Base-by-base conservation (phyloP, 2,329 filamentous ascomycete genomes). In the Verruconis gallopava region DNA sequence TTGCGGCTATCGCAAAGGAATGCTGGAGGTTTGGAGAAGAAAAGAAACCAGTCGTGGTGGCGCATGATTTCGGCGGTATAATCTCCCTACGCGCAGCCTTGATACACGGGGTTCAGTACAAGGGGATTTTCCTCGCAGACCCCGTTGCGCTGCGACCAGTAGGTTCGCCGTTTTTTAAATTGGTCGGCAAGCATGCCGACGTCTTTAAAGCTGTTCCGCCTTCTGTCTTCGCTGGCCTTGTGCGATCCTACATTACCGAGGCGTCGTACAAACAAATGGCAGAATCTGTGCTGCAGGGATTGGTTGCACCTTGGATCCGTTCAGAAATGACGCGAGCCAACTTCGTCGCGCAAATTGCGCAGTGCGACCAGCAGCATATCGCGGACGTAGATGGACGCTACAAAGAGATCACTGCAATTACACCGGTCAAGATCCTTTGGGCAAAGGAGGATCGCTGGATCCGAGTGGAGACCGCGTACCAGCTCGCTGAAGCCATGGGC, bases 41-140 rank as follows among this genome's bases (percentile, higher is more conserved):
- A 6, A 19, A 36, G 6, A 36, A 36, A 17, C 33, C 33, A 14
- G 18, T 36, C 18, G 18, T 36, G 9, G 18, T 36, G 6, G 33
- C 33, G 13, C 33, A 36, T 15, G 33, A 36, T 15, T 36, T 36
- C 33, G 33, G 33, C 33, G 33, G 33, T 17, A 36, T 36, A 6
- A 36, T 36, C 33, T n/a, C 33, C 17, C 33, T 36, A 9, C 33
- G 33, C 18, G 33, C 33, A 17, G 18, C 11, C 15, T 36, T 36
- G 18, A 9, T 36, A 6, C 33, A 36, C 15, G 33, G 33, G 6
- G 18, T 36, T 17, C 12, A 6, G 11, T 36, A 36, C 33, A 36
- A 6, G 18, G 33, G 9, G 18, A 9, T 36, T 19, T 36, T 36
- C 33, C 33, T 36, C 6, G 18, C 18, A 19, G 33, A 36, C 17